Conservation (phyloP, 305 asterid species). For the Fraxinus dipetala region DNA sequence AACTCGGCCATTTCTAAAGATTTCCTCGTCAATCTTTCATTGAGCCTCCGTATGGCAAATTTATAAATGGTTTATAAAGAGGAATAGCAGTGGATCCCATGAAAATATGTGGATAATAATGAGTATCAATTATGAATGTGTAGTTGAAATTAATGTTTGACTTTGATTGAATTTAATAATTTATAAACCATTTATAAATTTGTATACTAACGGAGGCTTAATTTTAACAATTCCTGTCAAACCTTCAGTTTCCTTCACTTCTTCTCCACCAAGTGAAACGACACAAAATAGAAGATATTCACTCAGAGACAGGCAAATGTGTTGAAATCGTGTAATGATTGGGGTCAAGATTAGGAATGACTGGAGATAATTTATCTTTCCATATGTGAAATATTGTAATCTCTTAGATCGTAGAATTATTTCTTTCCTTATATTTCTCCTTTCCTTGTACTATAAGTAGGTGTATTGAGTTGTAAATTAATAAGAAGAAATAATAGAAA, state of each 20-base stretch:
- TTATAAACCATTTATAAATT: neutral
- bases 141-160: neutral
- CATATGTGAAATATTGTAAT: too few species aligned
- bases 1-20: neutral
- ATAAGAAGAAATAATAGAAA: too few species aligned
- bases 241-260: neutral
- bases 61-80: neutral
- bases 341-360: too few species aligned
- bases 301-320: too few species aligned
- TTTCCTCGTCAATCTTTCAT: neutral
- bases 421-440: too few species aligned
- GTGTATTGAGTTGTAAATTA: too few species aligned
- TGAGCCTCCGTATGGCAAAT: neutral
- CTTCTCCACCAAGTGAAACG: neutral
- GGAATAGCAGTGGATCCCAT: neutral
- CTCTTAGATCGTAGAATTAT: too few species aligned
- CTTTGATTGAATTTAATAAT: neutral
- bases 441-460: too few species aligned
- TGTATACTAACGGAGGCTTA: neutral
- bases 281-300: neutral
- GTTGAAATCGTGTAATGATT: too few species aligned
- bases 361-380: too few species aligned
- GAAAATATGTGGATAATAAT: neutral
- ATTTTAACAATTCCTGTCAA: neutral
- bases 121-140: neutral